Evolutionary conservation across 73 alveolate genomes (phyloP), one percentile per base, ranked within the genome.

Genomic region (Blepharisma stoltei): DNA sequence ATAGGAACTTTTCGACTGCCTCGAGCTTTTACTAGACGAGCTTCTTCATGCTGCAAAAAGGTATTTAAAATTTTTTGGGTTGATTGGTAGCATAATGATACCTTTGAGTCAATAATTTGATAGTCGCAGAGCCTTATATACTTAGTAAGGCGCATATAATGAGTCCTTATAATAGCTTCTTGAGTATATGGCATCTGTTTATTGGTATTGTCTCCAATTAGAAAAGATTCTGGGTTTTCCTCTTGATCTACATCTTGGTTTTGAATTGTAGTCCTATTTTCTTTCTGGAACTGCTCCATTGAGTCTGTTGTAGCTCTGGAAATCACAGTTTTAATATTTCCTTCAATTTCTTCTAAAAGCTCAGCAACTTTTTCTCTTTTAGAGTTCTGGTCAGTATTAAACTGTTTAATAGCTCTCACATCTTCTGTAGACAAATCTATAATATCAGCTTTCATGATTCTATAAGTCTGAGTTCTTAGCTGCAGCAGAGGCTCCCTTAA

Each of bases 131-230:
- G 88, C 67, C 98, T 84, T 6, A 96, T 95, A 82, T 90, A 96
- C 78, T 93, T 96, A 38, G 92, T 86, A 48, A 96, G 90, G 76
- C 97, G 93, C 69, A 86, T 92, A 77, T 90, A 96, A 83, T 96
- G 99, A 2, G 98, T 86, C 66, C 98, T 81, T 18, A 95, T 92
- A 1, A 98, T 96, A 5, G 99, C 99, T 60, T 96, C 99, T 80
- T 95, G 94, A n/a, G 99, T 94, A 76, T 94, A 96, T 2, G 97
- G 98, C 94, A 96, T 94, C 54, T 86, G 90, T 71, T 92, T 92
- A 43, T 92, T 93, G 27, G 96, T 86, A 66, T 86, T 93, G 80
- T 92, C 98, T 25, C 98, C 98, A 11, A 92, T 94, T 6, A 92
- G 81, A 77, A 92, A 89, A 37, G 98, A 94, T 9, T 69, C 79